phyloP scores from a whole-genome alignment of 805 yeast genomes.

The Lachancea sp. region DNA sequence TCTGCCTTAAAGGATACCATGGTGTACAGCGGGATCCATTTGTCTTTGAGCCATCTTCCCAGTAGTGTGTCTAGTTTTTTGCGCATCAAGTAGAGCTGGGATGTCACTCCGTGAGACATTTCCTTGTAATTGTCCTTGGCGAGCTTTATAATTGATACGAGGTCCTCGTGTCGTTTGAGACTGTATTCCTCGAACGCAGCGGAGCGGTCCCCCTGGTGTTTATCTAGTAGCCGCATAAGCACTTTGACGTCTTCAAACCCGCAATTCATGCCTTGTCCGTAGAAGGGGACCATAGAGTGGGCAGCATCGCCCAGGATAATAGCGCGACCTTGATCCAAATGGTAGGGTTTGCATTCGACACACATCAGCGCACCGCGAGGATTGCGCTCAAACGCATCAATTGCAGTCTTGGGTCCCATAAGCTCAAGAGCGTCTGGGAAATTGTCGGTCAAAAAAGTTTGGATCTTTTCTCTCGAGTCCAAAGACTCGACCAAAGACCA shows the following conservation, averaged over 20 bases:
- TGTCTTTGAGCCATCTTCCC: slow-evolving; percentile 50
- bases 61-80: slow-evolving; percentile 63
- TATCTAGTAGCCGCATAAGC: slow-evolving; percentile 46
- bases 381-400: slow-evolving; percentile 45
- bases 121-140: slow-evolving; percentile 68
- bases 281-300: slow-evolving; percentile 96
- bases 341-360: slow-evolving; percentile 63
- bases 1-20: slow-evolving; percentile 90
- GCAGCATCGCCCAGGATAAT: slow-evolving; percentile 88
- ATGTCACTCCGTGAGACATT: slow-evolving; percentile 10
- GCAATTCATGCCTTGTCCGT: slow-evolving; percentile 95
- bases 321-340: slow-evolving; percentile 49
- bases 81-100: slow-evolving; percentile 38
- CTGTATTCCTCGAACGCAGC: slow-evolving; percentile 54
- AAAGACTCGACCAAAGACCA: slow-evolving; percentile 57
- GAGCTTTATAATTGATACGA: slow-evolving; percentile 67
- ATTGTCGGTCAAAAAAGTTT: slow-evolving; percentile 48
- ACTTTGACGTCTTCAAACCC: slow-evolving; percentile 87
- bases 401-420: slow-evolving; percentile 54
- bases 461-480: slow-evolving; percentile 38
- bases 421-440: slow-evolving; percentile 71
- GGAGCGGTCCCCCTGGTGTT: slow-evolving; percentile 34
- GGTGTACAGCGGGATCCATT: slow-evolving; percentile 82
- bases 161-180: slow-evolving; percentile 51
- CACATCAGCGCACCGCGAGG: slow-evolving; percentile 80